These are phyloP conservation scores for Papiliotrema laurentii DNA, from an alignment of 1,284 basidiomycete genomes.

Conservation along the genomic window DNA sequence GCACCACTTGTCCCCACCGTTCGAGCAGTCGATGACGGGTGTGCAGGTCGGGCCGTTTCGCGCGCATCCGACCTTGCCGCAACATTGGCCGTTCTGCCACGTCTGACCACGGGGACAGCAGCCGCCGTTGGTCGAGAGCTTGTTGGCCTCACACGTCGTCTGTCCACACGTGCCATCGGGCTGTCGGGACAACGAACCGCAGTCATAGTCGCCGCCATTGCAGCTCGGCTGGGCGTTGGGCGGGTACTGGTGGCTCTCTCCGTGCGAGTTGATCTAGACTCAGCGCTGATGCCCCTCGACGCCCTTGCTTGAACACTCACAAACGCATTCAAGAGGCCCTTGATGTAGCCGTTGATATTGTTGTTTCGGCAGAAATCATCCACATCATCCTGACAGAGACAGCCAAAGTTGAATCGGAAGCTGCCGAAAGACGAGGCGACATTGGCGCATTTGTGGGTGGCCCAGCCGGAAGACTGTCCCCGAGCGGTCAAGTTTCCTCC, in stretches of 20 bases:
- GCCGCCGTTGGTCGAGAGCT: slow-evolving; percentile 25
- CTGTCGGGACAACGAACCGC: slow-evolving; percentile 21
- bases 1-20: slow-evolving; percentile 17
- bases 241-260: slow-evolving; percentile 19
- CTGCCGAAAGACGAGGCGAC: slow-evolving; percentile 17
- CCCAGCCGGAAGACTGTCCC: background rate
- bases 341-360: slow-evolving; percentile 15
- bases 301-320: slow-evolving; percentile 16
- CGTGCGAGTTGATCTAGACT: slow-evolving; percentile 10
- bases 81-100: slow-evolving; percentile 27
- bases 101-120: slow-evolving; percentile 34
- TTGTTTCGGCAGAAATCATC: slow-evolving; percentile 25
- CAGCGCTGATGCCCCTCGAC: background rate
- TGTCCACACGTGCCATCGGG: slow-evolving; percentile 21
- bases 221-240: slow-evolving; percentile 32
- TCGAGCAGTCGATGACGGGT: slow-evolving; percentile 24
- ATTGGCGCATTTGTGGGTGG: slow-evolving; percentile 14
- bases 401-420: slow-evolving; percentile 30
- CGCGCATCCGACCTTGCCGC: slow-evolving; percentile 22
- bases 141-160: slow-evolving; percentile 12
- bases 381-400: slow-evolving; percentile 29
- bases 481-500: too few species aligned
- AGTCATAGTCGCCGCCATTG: slow-evolving; percentile 32
- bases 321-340: slow-evolving; percentile 15
- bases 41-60: slow-evolving; percentile 17